Evolutionary conservation across 805 yeast genomes (phyloP), one percentile per base, ranked within the genome.

Genomic region (Yarrowia alimentaria): DNA sequence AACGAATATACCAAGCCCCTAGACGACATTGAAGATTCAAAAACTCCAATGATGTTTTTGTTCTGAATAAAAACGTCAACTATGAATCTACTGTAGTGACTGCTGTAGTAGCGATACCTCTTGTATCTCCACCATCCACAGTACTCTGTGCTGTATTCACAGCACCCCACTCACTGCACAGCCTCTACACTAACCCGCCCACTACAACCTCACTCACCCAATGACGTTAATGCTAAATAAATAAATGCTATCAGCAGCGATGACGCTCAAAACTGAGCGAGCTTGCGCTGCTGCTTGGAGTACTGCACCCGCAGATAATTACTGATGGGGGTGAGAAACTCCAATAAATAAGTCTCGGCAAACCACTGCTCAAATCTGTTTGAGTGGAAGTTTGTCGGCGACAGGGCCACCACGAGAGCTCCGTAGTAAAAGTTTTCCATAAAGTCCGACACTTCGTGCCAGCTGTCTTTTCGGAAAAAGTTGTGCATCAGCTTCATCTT

Each of bases 371-470:
- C 47, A 11, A 40, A 40, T 2, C 47, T 22, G 3, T 12, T 4
- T 2, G 33, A 19, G 13, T 33, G 4, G 14, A 40, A 40, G 4
- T 40, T 40, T 9, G 47, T 40, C 5, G 47, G 47, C 3, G 47
- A 40, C 5, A 40, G n/a, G 7, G 47, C 47, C 13, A 40, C 47
- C 4, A 40, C 47, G 25, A 40, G 19, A 5, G 47, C 47, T 2
- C 47, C 47, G 8, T 40, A 40, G 47, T 40, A 40, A 11, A 40
- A 40, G 47, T 19, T 28, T 28, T 19, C 13, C 33, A 40, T 40
- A 16, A 40, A 40, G n/a, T 40, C 33, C 3, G 47, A 20, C 6
- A 40, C 47, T 3, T 40, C 47, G 6, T n/a, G 9, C 47, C 47
- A 40, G 25, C 28, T 40, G 26, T 40, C 47, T 28, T 40, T 26